Evolutionary conservation across 2,329 filamentous ascomycete species (phyloP).

Genomic region (Fusarium tupiense): DNA sequence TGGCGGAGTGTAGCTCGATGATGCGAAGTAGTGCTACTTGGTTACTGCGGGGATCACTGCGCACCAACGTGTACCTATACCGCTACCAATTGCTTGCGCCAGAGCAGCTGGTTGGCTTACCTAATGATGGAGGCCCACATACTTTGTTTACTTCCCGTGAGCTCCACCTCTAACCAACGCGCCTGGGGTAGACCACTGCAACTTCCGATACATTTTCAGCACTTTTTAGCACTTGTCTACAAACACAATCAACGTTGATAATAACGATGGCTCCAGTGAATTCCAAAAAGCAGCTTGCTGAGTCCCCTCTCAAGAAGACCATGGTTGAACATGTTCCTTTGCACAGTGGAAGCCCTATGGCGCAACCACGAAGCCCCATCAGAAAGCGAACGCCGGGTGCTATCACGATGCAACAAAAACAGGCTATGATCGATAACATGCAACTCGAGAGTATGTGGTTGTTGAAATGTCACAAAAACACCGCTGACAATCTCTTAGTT

Average conservation of each 20-base stretch:
- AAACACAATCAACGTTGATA: conserved; percentile 21
- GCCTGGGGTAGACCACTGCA: conserved; percentile 35
- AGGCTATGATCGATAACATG: conserved; percentile 87
- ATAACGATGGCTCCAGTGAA: conserved; percentile 59
- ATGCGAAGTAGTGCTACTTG: conserved; percentile 38
- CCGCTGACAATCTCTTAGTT: conserved; percentile 62
- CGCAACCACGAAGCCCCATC: conserved; percentile 65
- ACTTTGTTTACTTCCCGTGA: conserved; percentile 44
- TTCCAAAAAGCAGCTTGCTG: conserved; percentile 46
- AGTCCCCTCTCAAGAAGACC: conserved; percentile 30
- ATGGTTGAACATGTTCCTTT: conserved; percentile 38
- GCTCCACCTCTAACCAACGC: conserved; percentile 37
- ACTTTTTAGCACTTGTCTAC: conserved; percentile 15
- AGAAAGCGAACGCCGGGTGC: conserved; percentile 67
- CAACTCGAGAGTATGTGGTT: conserved; percentile 80
- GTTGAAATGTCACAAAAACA: conserved; percentile 13
- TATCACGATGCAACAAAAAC: conserved; percentile 79
- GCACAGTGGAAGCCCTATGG: conserved; percentile 47
- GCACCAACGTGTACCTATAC: conserved; percentile 25
- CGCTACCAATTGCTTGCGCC: conserved; percentile 32
- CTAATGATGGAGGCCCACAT: conserved; percentile 31
- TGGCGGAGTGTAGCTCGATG: conserved; percentile 45
- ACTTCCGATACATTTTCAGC: conserved; percentile 20
- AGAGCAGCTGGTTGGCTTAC: conserved; percentile 40
- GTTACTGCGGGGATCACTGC: background rate